phyloP scores from a whole-genome alignment of 176 grass and related monocot species.

The barley (Hordeum vulgare) region MorexV3_pseudomolecules_assembly NC_058520.1:1008722-1009221 shows the following conservation, averaged over 20 bases:
- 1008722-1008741: neutral
- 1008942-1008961: slow-evolving; percentile 26
- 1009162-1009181: slow-evolving; percentile 78
- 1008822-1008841: slow-evolving; percentile 33
- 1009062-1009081: slow-evolving; percentile 19
- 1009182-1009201: slow-evolving; percentile 87
- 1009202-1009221: slow-evolving; percentile 79
- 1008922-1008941: neutral
- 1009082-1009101: neutral
- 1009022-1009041: slow-evolving; percentile 73
- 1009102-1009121: slow-evolving; percentile 1
- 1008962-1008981: slow-evolving; percentile 51
- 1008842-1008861: slow-evolving; percentile 89
- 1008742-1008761: neutral
- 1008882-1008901: slow-evolving; percentile 55
- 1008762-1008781: neutral
- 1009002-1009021: slow-evolving; percentile 61
- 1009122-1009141: slow-evolving; percentile 48
- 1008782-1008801: neutral
- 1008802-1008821: slow-evolving; percentile 6
- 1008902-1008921: slow-evolving; percentile 9
- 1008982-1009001: slow-evolving; percentile 81
- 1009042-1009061: neutral
- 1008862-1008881: slow-evolving; percentile 67
- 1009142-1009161: slow-evolving; percentile 77